Evolutionary conservation across 2,329 filamentous ascomycete genomes (phyloP).

Genomic region (Fusarium duplospermum): DNA sequence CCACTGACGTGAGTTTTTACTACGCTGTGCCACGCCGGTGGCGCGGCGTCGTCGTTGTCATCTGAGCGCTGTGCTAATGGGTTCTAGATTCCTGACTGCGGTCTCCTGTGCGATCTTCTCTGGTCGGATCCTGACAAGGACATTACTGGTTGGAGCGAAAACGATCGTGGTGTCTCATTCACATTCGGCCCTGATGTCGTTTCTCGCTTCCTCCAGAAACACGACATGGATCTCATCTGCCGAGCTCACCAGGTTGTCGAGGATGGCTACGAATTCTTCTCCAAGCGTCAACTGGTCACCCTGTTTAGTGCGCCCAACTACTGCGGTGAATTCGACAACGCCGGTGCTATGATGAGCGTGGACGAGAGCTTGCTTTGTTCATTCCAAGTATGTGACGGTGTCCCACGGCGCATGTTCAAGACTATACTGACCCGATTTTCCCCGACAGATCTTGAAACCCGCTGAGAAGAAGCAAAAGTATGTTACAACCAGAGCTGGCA

Average conservation of each 20-base stretch:
- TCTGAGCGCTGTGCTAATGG: conserved; percentile 18
- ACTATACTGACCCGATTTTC: conserved; percentile 17
- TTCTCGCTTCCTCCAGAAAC: conserved; percentile 96
- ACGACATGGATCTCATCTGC: conserved; percentile 99
- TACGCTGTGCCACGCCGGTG: conserved; percentile 25
- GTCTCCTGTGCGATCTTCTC: conserved; percentile 94
- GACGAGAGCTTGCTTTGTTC: conserved; percentile 98
- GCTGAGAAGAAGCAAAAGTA: conserved; percentile 99
- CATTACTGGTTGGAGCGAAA: conserved; percentile 99
- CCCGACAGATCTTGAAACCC: conserved; percentile 89
- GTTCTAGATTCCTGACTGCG: conserved; percentile 92
- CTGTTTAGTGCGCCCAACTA: conserved; percentile 99
- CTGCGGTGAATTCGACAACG: conserved; percentile 99
- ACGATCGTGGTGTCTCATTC: conserved; percentile 98
- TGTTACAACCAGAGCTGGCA: conserved; percentile 80
- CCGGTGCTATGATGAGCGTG: conserved; percentile 99
- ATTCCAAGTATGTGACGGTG: conserved; percentile 79
- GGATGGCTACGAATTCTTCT: conserved; percentile 99
- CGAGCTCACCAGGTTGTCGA: conserved; percentile 98
- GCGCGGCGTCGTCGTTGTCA: conserved; percentile 22
- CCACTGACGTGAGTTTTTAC: conserved; percentile 85
- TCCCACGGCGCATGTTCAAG: background rate
- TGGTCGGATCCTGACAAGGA: conserved; percentile 99
- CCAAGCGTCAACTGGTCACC: conserved; percentile 96
- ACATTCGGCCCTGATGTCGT: conserved; percentile 98